Conservation (phyloP, 2,329 filamentous ascomycete genomes). For the Colletotrichum brevisporum region DNA sequence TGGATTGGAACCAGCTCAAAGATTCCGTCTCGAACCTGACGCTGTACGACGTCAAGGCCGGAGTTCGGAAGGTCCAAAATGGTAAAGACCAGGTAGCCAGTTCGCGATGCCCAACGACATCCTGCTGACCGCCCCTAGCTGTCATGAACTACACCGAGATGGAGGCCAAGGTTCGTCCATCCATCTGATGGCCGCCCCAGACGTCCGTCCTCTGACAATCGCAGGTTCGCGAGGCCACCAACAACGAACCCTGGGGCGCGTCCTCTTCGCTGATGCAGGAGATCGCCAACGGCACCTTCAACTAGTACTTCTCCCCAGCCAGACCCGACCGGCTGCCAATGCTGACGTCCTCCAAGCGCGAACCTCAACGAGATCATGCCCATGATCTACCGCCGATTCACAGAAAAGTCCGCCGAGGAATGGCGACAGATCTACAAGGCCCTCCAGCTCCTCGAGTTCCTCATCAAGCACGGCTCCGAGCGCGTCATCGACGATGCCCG, state of each 20-base stretch:
- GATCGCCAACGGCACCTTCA: slow-evolving; percentile 97
- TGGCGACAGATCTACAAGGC: slow-evolving; percentile 99
- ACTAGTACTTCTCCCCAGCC: slow-evolving; percentile 77
- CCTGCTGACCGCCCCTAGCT: slow-evolving; percentile 68
- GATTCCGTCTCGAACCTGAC: slow-evolving; percentile 92
- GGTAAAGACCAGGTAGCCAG: slow-evolving; percentile 67
- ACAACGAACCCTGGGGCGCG: slow-evolving; percentile 97
- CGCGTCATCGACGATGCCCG: slow-evolving; percentile 97
- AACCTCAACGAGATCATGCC: slow-evolving; percentile 99
- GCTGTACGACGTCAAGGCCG: slow-evolving; percentile 95
- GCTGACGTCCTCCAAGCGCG: slow-evolving; percentile 71
- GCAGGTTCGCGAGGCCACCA: slow-evolving; percentile 95
- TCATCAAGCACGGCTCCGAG: slow-evolving; percentile 98
- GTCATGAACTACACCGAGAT: slow-evolving; percentile 99
- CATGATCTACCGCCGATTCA: slow-evolving; percentile 99
- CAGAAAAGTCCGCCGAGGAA: slow-evolving; percentile 97
- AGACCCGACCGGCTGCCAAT: neutral
- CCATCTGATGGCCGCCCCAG: slow-evolving; percentile 14
- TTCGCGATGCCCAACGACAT: slow-evolving; percentile 9
- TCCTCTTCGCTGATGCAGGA: slow-evolving; percentile 93
- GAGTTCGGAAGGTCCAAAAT: slow-evolving; percentile 97
- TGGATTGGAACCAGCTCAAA: slow-evolving; percentile 90
- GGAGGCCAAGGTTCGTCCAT: slow-evolving; percentile 74
- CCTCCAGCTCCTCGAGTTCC: slow-evolving; percentile 94
- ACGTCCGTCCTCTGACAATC: slow-evolving; percentile 41